Conservation (phyloP, 1,284 basidiomycete species). For the Sutorius eximius region DNA sequence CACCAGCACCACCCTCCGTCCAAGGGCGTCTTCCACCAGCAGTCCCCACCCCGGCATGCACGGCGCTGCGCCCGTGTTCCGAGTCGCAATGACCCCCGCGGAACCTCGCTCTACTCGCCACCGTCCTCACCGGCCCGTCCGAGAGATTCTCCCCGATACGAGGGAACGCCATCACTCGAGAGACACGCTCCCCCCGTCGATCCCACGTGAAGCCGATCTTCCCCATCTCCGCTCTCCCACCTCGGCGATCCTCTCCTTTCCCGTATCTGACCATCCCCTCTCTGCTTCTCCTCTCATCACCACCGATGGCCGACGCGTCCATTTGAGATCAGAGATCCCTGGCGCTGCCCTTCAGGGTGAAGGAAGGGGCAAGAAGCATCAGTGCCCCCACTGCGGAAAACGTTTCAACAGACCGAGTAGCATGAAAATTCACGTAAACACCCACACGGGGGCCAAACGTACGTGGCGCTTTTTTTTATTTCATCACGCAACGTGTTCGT, state of each 20-base stretch:
- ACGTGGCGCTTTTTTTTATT: conserved; percentile 35
- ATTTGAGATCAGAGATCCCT: conserved; percentile 32
- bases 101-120: conserved; percentile 22
- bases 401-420: conserved; percentile 78
- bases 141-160: conserved; percentile 29
- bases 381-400: conserved; percentile 65
- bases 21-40: conserved; percentile 21
- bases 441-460: conserved; percentile 77
- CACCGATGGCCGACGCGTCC: conserved; percentile 31
- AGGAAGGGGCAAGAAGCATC: conserved; percentile 51
- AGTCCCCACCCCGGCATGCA: conserved; percentile 27
- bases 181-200: conserved; percentile 27
- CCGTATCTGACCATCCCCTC: conserved; percentile 29
- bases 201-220: conserved; percentile 32
- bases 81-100: conserved; percentile 30
- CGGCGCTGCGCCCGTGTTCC: conserved; percentile 38
- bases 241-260: conserved; percentile 36
- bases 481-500: conserved; percentile 26
- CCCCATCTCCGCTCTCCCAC: conserved; percentile 31
- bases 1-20: conserved; percentile 41
- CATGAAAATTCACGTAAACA: conserved; percentile 72
- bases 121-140: conserved; percentile 17
- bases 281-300: conserved; percentile 25
- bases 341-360: conserved; percentile 30
- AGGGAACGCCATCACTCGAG: conserved; percentile 26